Conservation (phyloP, 768 basidiomycete genomes). For the Suillus spraguei region DNA sequence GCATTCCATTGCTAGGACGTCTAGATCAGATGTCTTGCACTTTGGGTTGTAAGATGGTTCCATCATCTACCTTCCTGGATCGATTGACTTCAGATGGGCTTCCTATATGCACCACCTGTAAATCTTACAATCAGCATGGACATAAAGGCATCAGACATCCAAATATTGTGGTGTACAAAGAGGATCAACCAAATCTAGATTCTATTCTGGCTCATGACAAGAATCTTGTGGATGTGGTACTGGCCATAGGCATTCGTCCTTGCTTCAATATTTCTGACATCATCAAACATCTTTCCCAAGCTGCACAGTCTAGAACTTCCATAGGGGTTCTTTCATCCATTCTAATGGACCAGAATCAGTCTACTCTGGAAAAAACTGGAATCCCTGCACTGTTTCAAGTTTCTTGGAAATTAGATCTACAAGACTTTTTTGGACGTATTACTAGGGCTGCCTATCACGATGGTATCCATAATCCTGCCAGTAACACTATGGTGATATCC, state of each 20-base stretch:
- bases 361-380: background rate
- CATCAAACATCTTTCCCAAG: background rate
- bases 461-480: background rate
- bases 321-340: background rate
- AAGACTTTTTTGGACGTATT: background rate
- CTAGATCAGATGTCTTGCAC: background rate
- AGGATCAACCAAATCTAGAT: background rate
- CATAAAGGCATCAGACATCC: background rate
- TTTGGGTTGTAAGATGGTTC: background rate
- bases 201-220: background rate
- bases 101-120: background rate
- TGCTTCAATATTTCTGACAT: background rate
- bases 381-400: background rate
- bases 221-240: background rate
- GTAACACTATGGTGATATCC: background rate
- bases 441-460: background rate
- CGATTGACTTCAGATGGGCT: background rate
- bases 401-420: background rate
- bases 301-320: background rate
- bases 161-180: background rate
- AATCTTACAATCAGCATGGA: background rate
- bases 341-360: background rate
- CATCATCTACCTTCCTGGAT: background rate
- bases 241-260: background rate
- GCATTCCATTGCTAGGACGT: background rate